phyloP scores from a whole-genome alignment of 306 rosid genomes.

The apple (Malus domestica) region DNA sequence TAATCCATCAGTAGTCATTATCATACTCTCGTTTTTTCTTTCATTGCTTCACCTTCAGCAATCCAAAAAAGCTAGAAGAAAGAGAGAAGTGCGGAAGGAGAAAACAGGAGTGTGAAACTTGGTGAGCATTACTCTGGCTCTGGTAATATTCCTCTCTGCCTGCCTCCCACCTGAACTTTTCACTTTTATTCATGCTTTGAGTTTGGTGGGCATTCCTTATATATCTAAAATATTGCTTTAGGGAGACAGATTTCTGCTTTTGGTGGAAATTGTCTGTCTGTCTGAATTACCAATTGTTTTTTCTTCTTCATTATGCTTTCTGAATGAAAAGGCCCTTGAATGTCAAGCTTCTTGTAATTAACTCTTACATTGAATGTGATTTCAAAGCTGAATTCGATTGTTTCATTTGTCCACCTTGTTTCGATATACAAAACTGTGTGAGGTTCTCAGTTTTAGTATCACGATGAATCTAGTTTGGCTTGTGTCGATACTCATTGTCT shows the following conservation, averaged over 20 bases:
- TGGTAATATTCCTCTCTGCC: neutral
- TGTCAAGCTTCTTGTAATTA: neutral
- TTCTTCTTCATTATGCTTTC: neutral
- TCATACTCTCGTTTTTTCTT: too few relatives aligned
- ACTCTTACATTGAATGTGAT: neutral
- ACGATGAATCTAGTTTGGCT: constrained; percentile 29
- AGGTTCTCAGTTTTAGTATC: neutral
- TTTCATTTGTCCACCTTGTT: neutral
- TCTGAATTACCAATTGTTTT: neutral
- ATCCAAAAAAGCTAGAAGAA: too few relatives aligned
- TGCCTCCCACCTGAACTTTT: neutral
- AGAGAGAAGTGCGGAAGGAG: too few relatives aligned
- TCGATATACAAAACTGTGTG: neutral
- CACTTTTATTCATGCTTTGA: neutral
- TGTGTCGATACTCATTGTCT: constrained; percentile 22
- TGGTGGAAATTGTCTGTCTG: neutral
- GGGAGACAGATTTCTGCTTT: neutral
- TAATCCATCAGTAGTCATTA: too few relatives aligned
- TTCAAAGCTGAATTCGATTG: neutral
- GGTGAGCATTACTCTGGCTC: neutral
- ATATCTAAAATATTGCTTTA: neutral
- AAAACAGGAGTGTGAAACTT: too few relatives aligned
- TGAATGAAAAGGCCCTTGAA: neutral
- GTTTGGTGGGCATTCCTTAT: neutral
- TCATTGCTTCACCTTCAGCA: too few relatives aligned